phyloP scores from a whole-genome alignment of 257 asterid species.

The Cruciata laevipes region DNA sequence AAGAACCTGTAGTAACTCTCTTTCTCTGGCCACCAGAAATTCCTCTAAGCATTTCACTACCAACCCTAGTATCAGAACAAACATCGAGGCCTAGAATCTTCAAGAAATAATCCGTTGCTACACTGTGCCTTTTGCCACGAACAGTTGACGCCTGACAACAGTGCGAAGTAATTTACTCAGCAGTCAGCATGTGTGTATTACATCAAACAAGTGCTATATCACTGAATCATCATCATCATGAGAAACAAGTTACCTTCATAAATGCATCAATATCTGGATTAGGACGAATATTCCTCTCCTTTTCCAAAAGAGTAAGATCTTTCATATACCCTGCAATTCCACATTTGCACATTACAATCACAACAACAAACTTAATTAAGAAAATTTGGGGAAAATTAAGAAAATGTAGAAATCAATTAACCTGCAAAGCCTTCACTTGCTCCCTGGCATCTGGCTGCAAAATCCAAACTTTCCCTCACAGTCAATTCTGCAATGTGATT shows the following conservation, averaged over 20 bases:
- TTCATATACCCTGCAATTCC: slow-evolving; percentile 48
- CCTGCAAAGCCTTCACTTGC: slow-evolving; percentile 70
- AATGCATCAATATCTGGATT: slow-evolving; percentile 76
- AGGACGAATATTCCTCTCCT: slow-evolving; percentile 63
- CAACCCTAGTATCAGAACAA: slow-evolving; percentile 75
- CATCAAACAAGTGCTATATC: neutral
- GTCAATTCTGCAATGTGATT: slow-evolving; percentile 83
- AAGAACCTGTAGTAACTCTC: slow-evolving; percentile 72
- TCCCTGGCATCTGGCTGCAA: slow-evolving; percentile 94
- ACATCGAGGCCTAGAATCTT: slow-evolving; percentile 88
- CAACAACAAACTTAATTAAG: too few relatives aligned
- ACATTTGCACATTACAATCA: neutral
- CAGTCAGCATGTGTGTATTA: neutral
- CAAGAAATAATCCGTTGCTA: slow-evolving; percentile 70
- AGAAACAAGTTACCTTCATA: slow-evolving; percentile 54
- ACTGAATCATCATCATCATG: neutral
- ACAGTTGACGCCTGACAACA: slow-evolving; percentile 61
- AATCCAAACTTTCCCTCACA: slow-evolving; percentile 83
- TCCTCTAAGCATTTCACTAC: slow-evolving; percentile 85
- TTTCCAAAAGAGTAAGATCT: slow-evolving; percentile 60
- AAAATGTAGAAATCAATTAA: slow-evolving; percentile 11
- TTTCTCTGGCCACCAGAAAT: slow-evolving; percentile 88
- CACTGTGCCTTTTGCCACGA: slow-evolving; percentile 65
- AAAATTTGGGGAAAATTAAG: neutral
- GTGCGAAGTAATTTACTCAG: neutral